Evolutionary conservation across 805 yeast species (phyloP).

Genomic region (Saccharomycopsis fermentans): DNA sequence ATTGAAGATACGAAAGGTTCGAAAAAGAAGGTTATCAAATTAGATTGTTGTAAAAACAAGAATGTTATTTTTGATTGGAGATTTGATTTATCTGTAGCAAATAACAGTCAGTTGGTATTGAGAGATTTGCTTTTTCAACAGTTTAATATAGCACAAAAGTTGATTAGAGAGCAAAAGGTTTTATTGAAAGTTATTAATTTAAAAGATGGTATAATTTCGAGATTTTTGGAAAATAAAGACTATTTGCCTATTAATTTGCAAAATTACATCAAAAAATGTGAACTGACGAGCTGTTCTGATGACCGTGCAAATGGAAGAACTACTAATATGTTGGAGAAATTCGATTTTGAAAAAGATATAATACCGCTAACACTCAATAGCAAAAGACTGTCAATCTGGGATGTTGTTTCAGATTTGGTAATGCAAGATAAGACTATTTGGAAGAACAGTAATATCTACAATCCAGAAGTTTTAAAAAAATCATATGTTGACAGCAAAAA

Average conservation of each 20-base stretch:
- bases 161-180: background rate
- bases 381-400: background rate
- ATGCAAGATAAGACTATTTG: background rate
- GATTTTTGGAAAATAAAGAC: background rate
- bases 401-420: background rate
- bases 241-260: background rate
- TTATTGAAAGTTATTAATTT: slow-evolving; percentile 2
- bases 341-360: background rate
- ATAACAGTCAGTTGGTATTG: slow-evolving; percentile 15
- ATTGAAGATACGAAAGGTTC: background rate
- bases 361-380: background rate
- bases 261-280: background rate
- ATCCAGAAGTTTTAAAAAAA: background rate
- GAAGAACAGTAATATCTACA: background rate
- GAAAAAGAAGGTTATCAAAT: background rate
- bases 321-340: background rate
- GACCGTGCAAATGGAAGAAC: background rate
- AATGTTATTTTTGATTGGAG: background rate
- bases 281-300: background rate
- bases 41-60: background rate
- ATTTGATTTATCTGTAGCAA: background rate
- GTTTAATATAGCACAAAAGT: background rate
- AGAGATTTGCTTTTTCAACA: slow-evolving; percentile 2
- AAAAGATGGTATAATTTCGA: slow-evolving; percentile 5
- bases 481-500: background rate